These are phyloP conservation scores for Paracamarosporium sp. DNA, from an alignment of 2,329 filamentous ascomycete species.

Conservation along the genomic window DNA sequence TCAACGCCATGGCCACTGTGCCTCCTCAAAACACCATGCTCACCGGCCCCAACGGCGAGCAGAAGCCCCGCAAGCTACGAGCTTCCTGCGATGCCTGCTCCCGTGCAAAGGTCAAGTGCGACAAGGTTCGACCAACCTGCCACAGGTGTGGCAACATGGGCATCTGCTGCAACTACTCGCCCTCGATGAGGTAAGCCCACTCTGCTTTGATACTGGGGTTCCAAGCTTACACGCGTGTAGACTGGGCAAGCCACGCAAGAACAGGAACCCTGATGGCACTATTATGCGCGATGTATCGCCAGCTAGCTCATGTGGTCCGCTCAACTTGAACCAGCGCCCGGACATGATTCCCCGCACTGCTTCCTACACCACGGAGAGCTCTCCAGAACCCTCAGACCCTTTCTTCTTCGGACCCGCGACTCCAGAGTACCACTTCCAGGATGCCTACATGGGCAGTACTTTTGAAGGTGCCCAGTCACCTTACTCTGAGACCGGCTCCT, in stretches of 20 bases:
- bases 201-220: not conserved
- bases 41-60: conserved; percentile 29
- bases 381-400: conserved; percentile 43
- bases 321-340: conserved; percentile 25
- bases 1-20: conserved; percentile 29
- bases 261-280: conserved; percentile 43
- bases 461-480: conserved; percentile 44
- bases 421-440: conserved; percentile 43
- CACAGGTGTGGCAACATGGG: conserved; percentile 46
- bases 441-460: conserved; percentile 33
- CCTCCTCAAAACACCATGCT: conserved; percentile 25
- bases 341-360: conserved; percentile 41
- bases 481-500: conserved; percentile 38
- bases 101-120: conserved; percentile 47
- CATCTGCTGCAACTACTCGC: conserved; percentile 49
- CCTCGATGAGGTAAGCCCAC: conserved; percentile 45
- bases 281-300: conserved; percentile 44
- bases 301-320: conserved; percentile 36
- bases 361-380: conserved; percentile 40
- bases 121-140: conserved; percentile 45
- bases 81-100: conserved; percentile 48
- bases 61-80: conserved; percentile 45
- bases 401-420: conserved; percentile 44
- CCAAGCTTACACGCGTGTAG: conserved; percentile 28
- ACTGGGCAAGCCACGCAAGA: conserved; percentile 46